Evolutionary conservation across 345 rosid genomes (phyloP).

Genomic region (Linum lewisii): DNA sequence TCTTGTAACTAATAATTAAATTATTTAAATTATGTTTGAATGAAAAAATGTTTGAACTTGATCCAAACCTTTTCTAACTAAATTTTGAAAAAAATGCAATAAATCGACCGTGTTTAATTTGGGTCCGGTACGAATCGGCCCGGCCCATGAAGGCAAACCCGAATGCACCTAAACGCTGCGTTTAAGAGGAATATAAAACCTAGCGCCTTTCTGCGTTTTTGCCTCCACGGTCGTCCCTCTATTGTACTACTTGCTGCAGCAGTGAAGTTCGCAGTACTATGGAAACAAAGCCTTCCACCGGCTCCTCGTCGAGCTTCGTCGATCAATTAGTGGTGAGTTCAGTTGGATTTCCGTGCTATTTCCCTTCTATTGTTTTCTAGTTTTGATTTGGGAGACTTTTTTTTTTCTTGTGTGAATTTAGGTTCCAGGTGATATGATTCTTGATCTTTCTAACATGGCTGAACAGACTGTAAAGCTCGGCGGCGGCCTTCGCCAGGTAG

Average conservation of each 20-base stretch:
- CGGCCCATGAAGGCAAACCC: neutral
- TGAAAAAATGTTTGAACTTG: no score
- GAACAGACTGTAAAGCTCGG: constrained; percentile 83
- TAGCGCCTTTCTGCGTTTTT: neutral
- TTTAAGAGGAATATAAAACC: neutral
- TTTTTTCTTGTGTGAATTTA: constrained; percentile 12
- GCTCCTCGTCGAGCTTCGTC: constrained; percentile 27
- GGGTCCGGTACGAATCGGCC: neutral
- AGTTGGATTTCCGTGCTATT: neutral
- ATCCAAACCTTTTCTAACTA: no score
- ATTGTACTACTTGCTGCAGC: neutral
- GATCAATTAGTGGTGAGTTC: constrained; percentile 48
- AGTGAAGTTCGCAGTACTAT: constrained; percentile 27
- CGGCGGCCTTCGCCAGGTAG: constrained; percentile 81
- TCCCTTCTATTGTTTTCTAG: neutral
- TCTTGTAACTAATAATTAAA: no score
- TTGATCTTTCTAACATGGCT: constrained; percentile 59
- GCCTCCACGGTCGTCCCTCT: neutral
- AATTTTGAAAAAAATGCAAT: no score
- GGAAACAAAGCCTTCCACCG: constrained; percentile 27
- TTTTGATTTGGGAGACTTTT: neutral
- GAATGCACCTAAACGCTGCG: neutral
- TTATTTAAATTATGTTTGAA: no score
- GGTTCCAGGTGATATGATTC: constrained; percentile 83
- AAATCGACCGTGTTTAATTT: neutral